Percentiles rank a stretch among this genome's conserved stretches.
Evolutionary conservation across 768 basidiomycete species (phyloP).

Genomic region (Boletus tomentosulus): DNA sequence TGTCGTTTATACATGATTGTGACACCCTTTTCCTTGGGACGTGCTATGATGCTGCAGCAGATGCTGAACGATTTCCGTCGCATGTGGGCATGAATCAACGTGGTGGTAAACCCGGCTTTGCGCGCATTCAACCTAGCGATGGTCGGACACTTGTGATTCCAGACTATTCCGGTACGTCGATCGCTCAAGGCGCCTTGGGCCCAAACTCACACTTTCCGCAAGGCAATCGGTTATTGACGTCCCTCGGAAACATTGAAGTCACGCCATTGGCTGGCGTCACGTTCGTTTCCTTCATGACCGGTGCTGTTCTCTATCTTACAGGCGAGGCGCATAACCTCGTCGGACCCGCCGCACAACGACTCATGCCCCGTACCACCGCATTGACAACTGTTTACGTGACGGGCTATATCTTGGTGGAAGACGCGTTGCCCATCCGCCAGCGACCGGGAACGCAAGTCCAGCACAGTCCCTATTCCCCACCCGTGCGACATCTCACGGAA

Average conservation of each 20-base stretch:
- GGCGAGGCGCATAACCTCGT: conserved; percentile 51
- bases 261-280: conserved; percentile 55
- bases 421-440: conserved; percentile 57
- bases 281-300: conserved; percentile 49
- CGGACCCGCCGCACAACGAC: conserved; percentile 35
- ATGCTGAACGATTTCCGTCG: conserved; percentile 41
- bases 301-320: conserved; percentile 62
- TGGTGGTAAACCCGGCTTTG: conserved; percentile 57
- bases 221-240: conserved; percentile 62
- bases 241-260: conserved; percentile 60
- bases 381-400: conserved; percentile 48
- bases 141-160: conserved; percentile 55
- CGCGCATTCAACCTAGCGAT: conserved; percentile 52
- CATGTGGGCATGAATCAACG: conserved; percentile 68
- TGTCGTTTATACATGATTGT: conserved; percentile 43
- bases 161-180: conserved; percentile 49
- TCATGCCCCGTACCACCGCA: conserved; percentile 56
- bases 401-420: conserved; percentile 48
- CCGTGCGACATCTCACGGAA: conserved; percentile 50
- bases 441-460: conserved; percentile 26
- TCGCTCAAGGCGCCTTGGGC: neutral
- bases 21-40: conserved; percentile 62
- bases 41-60: conserved; percentile 39
- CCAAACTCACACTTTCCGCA: neutral
- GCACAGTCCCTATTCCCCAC: conserved; percentile 57